These are phyloP conservation scores for Aurinia saxatilis DNA, from an alignment of 345 rosid species.

Conservation along the genomic window DNA sequence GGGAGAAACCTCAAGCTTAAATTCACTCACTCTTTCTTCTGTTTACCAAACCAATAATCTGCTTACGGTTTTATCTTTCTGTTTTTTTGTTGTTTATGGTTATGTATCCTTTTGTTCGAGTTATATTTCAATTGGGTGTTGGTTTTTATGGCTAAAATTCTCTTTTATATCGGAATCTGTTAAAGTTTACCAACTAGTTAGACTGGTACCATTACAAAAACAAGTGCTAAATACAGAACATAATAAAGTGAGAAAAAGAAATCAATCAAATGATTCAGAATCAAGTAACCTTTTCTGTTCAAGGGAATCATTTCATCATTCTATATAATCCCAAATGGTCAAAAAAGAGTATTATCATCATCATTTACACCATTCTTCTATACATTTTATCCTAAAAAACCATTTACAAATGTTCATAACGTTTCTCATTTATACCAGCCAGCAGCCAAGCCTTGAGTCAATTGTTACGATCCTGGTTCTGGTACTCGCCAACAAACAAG, in stretches of 20 bases:
- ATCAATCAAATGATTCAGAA: too few relatives aligned
- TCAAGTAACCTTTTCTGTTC: too few relatives aligned
- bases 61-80: background rate
- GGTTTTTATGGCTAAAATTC: background rate
- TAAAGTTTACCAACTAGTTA: too few relatives aligned
- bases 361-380: background rate
- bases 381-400: background rate
- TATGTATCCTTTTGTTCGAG: background rate
- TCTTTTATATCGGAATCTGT: too few relatives aligned
- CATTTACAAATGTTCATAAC: background rate
- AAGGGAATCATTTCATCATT: too few relatives aligned
- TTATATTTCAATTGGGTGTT: background rate
- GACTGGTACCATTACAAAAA: too few relatives aligned
- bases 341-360: background rate
- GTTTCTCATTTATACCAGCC: too few relatives aligned
- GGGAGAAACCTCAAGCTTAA: constrained; percentile 28
- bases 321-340: background rate
- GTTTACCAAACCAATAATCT: background rate
- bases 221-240: background rate
- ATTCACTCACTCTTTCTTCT: background rate
- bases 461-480: constrained; percentile 54
- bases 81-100: background rate
- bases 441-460: constrained; percentile 34
- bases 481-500: constrained; percentile 51
- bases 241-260: too few relatives aligned